Conservation (phyloP, 176 grass and related monocot species). For the Luzula sylvatica region DNA sequence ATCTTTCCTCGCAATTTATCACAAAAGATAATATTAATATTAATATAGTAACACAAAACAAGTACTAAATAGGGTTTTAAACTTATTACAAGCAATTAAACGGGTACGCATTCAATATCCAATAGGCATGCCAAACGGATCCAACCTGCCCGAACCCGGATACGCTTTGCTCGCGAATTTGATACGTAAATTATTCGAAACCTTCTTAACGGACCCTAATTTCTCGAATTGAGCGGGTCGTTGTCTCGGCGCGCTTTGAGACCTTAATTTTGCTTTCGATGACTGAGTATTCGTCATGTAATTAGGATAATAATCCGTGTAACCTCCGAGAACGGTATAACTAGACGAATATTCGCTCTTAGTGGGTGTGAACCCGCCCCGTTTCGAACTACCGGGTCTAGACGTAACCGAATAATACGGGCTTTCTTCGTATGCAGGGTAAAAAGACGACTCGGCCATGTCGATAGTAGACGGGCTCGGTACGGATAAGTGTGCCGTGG, state of each 20-base stretch:
- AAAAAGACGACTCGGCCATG: slow-evolving; percentile 39
- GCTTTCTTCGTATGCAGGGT: slow-evolving; percentile 35
- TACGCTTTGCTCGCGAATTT: slow-evolving; percentile 38
- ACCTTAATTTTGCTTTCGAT: slow-evolving; percentile 59
- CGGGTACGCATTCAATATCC: slow-evolving; percentile 9
- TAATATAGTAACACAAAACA: too few species aligned
- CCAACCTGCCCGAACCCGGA: slow-evolving; percentile 32
- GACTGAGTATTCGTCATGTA: slow-evolving; percentile 89
- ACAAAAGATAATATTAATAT: not conserved
- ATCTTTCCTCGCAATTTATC: not conserved
- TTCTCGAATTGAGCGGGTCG: slow-evolving; percentile 20
- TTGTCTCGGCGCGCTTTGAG: slow-evolving; percentile 63
- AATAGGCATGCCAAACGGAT: slow-evolving; percentile 30
- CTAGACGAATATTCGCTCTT: slow-evolving; percentile 59
- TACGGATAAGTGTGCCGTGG: slow-evolving; percentile 41
- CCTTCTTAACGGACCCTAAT: slow-evolving; percentile 17
- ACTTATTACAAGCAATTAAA: not conserved
- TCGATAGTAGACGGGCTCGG: slow-evolving; percentile 63
- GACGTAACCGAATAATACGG: slow-evolving; percentile 65
- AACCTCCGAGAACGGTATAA: slow-evolving; percentile 39
- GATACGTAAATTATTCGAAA: slow-evolving; percentile 1
- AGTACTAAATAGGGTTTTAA: not conserved
- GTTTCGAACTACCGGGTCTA: slow-evolving; percentile 45
- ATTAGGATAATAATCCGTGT: slow-evolving; percentile 58
- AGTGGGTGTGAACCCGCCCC: slow-evolving; percentile 50